phyloP scores from a whole-genome alignment of 306 rosid genomes.

The Phaseolus lunatus region DNA sequence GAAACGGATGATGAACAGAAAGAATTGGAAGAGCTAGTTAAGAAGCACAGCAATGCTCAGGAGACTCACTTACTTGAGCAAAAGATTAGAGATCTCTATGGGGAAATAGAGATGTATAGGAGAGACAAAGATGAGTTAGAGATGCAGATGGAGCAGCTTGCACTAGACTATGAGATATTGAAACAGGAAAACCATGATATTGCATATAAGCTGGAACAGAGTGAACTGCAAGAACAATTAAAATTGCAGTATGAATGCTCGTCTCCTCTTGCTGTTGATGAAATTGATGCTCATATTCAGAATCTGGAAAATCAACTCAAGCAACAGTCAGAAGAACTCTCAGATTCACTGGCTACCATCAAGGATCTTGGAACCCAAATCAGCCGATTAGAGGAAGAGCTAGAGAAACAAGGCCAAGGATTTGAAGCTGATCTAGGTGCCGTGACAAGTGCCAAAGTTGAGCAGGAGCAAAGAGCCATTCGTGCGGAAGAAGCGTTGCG shows the following conservation, averaged over 20 bases:
- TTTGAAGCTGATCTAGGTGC: conserved; percentile 80
- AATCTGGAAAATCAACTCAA: conserved; percentile 70
- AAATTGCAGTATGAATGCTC: conserved; percentile 82
- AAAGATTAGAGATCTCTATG: conserved; percentile 71
- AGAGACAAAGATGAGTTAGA: conserved; percentile 95
- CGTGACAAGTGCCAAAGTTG: conserved; percentile 65
- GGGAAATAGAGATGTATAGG: conserved; percentile 85
- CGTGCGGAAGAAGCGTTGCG: conserved; percentile 86
- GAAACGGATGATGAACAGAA: conserved; percentile 74
- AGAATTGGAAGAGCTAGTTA: conserved; percentile 79
- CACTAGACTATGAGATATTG: conserved; percentile 96
- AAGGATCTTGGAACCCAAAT: conserved; percentile 66
- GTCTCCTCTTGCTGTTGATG: conserved; percentile 61
- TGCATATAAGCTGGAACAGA: conserved; percentile 84
- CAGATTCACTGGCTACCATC: conserved; percentile 68
- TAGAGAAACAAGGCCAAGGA: conserved; percentile 73
- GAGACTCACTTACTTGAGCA: conserved; percentile 72
- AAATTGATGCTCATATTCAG: conserved; percentile 65
- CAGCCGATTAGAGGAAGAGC: conserved; percentile 73
- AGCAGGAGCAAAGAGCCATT: conserved; percentile 97
- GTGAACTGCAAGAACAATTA: conserved; percentile 87
- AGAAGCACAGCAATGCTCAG: conserved; percentile 62
- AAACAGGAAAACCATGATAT: conserved; percentile 97
- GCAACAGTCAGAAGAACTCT: conserved; percentile 67
- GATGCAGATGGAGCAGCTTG: conserved; percentile 99